These are phyloP conservation scores for Radiomyces spectabilis DNA, from an alignment of 192 early-diverging fungal genomes.

Conservation along the genomic window DNA sequence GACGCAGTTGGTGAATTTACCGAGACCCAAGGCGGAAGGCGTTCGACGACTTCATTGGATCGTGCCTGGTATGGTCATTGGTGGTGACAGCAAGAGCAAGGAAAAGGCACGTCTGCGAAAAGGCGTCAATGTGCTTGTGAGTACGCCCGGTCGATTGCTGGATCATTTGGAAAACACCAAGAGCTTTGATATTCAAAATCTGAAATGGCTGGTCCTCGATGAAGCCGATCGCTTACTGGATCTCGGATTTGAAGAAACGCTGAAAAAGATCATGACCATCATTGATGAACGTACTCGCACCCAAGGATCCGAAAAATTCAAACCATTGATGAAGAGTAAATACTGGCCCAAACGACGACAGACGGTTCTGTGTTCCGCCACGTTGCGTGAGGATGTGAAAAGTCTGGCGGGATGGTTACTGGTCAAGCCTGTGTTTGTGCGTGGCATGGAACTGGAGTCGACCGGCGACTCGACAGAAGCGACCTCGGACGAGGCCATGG, in stretches of 20 bases:
- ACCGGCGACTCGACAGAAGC: neutral
- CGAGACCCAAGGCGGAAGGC: slow-evolving; percentile 31
- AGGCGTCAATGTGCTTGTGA: slow-evolving; percentile 85
- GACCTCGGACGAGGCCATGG: slow-evolving; percentile 26
- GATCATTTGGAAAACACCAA: slow-evolving; percentile 80
- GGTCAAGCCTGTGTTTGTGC: slow-evolving; percentile 72
- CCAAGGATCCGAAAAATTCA: slow-evolving; percentile 21
- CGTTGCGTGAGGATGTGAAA: slow-evolving; percentile 77
- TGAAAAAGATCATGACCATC: slow-evolving; percentile 60
- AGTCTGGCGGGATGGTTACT: slow-evolving; percentile 74
- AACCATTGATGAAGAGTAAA: slow-evolving; percentile 22
- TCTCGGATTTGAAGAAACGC: slow-evolving; percentile 82
- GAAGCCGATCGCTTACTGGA: slow-evolving; percentile 97
- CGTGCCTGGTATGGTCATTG: slow-evolving; percentile 75
- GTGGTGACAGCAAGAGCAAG: slow-evolving; percentile 74
- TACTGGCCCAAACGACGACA: slow-evolving; percentile 59
- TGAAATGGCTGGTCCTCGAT: slow-evolving; percentile 95
- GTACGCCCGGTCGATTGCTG: slow-evolving; percentile 92
- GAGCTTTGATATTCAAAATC: slow-evolving; percentile 74
- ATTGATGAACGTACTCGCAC: slow-evolving; percentile 43
- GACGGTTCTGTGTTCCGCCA: slow-evolving; percentile 87
- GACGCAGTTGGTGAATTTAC: slow-evolving; percentile 58
- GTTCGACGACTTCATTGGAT: slow-evolving; percentile 62
- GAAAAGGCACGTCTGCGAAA: slow-evolving; percentile 78
- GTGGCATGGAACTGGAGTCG: slow-evolving; percentile 38